Conservation (phyloP, 78 protist species). For the Bodo saltans region DNA sequence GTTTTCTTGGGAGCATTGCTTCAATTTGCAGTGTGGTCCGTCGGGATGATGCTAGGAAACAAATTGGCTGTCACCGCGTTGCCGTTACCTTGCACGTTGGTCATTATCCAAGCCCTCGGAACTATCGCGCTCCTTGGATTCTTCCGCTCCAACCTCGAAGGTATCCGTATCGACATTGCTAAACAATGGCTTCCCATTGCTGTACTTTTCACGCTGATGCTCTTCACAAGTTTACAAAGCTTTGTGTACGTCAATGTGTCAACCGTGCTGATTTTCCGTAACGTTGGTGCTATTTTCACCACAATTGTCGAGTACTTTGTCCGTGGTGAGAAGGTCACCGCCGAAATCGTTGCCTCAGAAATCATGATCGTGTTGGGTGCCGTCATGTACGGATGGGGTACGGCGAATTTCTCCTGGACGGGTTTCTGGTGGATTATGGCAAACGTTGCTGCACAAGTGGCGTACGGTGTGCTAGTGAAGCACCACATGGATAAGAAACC, state of each 20-base stretch:
- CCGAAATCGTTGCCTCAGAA: neutral
- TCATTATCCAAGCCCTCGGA: conserved; percentile 6
- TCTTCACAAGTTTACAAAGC: neutral
- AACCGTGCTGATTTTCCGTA: conserved; percentile 3
- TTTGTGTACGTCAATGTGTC: conserved; percentile 15
- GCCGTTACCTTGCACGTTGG: conserved; percentile 14
- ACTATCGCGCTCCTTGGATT: neutral
- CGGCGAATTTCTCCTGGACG: neutral
- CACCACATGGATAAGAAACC: neutral
- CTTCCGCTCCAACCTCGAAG: neutral
- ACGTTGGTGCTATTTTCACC: conserved; percentile 28
- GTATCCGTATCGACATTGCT: neutral
- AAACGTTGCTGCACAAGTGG: conserved; percentile 2
- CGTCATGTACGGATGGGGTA: neutral
- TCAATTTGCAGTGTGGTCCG: conserved; percentile 12
- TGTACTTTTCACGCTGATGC: conserved; percentile 8
- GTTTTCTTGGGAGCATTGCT: conserved; percentile 7
- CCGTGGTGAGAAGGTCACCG: conserved; percentile 1
- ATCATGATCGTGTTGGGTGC: neutral
- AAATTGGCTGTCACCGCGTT: neutral
- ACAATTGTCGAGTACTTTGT: conserved; percentile 29
- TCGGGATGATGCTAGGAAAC: conserved; percentile 30
- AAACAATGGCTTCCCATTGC: neutral
- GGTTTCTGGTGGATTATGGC: neutral
- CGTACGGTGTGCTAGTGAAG: neutral